phyloP scores from a whole-genome alignment of 2,329 filamentous ascomycete species.

The Alternaria arbusti region DNA sequence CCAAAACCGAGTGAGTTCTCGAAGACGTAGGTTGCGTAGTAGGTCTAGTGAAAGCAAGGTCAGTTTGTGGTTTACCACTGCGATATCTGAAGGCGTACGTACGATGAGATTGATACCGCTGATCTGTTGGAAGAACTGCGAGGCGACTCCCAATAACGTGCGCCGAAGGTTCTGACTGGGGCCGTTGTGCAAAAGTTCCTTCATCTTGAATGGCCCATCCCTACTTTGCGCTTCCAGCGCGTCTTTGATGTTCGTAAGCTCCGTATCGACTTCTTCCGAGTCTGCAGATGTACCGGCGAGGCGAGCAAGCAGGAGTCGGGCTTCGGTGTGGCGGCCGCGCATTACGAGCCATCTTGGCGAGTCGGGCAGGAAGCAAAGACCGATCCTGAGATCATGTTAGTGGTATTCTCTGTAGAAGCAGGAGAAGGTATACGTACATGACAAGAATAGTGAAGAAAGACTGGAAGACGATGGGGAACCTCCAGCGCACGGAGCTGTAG shows the following conservation, averaged over 20 bases:
- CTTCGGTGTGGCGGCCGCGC: constrained; percentile 52
- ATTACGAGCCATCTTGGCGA: constrained; percentile 57
- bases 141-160: constrained; percentile 52
- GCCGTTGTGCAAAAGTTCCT: constrained; percentile 52
- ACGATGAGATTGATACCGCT: constrained; percentile 34
- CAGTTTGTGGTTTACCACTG: neutral
- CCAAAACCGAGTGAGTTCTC: constrained; percentile 54
- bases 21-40: constrained; percentile 51
- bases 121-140: constrained; percentile 57
- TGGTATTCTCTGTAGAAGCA: fast-evolving
- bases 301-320: constrained; percentile 22
- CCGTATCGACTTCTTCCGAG: constrained; percentile 37
- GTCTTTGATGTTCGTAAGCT: constrained; percentile 47
- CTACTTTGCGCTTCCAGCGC: constrained; percentile 51
- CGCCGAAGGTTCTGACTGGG: constrained; percentile 52
- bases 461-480: constrained; percentile 46
- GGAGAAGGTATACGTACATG: neutral
- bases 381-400: constrained; percentile 4
- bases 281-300: constrained; percentile 4
- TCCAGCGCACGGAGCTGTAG: constrained; percentile 14
- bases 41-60: constrained; percentile 1
- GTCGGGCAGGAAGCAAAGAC: constrained; percentile 32
- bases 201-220: constrained; percentile 36
- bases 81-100: neutral
- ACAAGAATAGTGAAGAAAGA: constrained; percentile 15